Evolutionary conservation across 805 yeast genomes (phyloP).

Genomic region (Schizosaccharomyces cryophilus): DNA sequence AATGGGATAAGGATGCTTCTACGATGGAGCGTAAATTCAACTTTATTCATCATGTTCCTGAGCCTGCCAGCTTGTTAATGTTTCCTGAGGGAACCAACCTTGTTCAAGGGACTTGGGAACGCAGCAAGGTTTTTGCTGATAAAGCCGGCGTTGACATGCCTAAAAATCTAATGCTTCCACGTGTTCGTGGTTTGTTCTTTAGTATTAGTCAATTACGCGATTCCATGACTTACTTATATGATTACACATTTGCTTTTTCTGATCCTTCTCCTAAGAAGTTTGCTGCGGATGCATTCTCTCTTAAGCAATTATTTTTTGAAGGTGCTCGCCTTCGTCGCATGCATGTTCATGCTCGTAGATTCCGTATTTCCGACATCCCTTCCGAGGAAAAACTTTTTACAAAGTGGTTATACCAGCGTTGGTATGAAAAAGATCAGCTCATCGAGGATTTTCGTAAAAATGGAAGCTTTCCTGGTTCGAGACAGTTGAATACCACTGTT

Average conservation of each 20-base stretch:
- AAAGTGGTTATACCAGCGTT: slow-evolving; percentile 45
- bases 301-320: slow-evolving; percentile 34
- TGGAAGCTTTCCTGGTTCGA: slow-evolving; percentile 8
- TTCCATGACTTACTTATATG: slow-evolving; percentile 31
- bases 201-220: slow-evolving; percentile 28
- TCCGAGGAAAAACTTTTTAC: slow-evolving; percentile 33
- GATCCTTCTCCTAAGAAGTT: slow-evolving; percentile 22
- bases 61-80: slow-evolving; percentile 44
- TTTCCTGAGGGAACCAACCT: slow-evolving; percentile 92
- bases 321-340: slow-evolving; percentile 53
- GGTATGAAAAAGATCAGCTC: slow-evolving; percentile 57
- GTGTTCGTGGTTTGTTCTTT: slow-evolving; percentile 54
- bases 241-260: slow-evolving; percentile 60
- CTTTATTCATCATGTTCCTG: slow-evolving; percentile 23
- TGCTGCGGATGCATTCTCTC: slow-evolving; percentile 46
- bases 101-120: slow-evolving; percentile 35
- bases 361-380: slow-evolving; percentile 39
- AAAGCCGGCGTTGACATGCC: slow-evolving; percentile 21
- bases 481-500: not conserved
- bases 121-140: slow-evolving; percentile 32
- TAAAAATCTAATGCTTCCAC: slow-evolving; percentile 53
- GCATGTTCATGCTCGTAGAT: slow-evolving; percentile 38
- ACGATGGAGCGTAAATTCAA: slow-evolving; percentile 30
- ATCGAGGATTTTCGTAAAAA: slow-evolving; percentile 20
- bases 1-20: slow-evolving; percentile 57